Base-by-base conservation (phyloP, 2,329 filamentous ascomycete species). In the Microcera coccophila region DNA sequence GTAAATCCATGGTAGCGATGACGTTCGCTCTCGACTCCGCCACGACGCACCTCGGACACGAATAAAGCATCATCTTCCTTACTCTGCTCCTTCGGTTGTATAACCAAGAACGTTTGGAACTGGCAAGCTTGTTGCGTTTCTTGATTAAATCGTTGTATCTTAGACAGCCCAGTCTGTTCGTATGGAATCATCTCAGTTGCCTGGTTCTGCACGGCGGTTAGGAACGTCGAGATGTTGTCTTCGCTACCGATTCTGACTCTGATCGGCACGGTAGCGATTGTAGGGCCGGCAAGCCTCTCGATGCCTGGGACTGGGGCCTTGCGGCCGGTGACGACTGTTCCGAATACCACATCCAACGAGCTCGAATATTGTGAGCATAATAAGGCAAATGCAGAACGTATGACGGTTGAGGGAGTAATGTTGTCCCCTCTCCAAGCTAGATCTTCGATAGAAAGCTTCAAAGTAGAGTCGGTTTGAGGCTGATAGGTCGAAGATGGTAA, bases 191-290 rank as follows among this genome's bases (percentile, higher is more conserved):
- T 52, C 36, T 60, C 54, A 17, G 45, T 38, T 5, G 50, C 37
- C 36, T 37, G 40, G 15, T 48, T 40, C 45, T 62, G 58, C 8
- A 59, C 40, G 1, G 55, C 52, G 17, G 70, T 57, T 15, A 80
- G 57, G 43, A 70, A 75, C 18, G 71, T 57, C 0, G 52, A 47
- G 8, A 71, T 57, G 1, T 59, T 53, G 24, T 45, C 34, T 15
- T 38, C 21, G 8, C 17, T 24, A 75, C 61, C 57, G 20, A 53
- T 22, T 1, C 20, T 18, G 8, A 56, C 20, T 1, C 45, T 41
- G 4, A 57, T n/a, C 10, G 55, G 57, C 0, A 59, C 46, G 3
- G 50, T 54, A 12, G 51, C 43, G 14, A 61, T 50, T 2, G 51
- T 53, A 9, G 58, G 56, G 1, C 47, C 58, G 3, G 50, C 41